Conservation (phyloP, 441 rosid genomes). For the Kokia cookei region DNA sequence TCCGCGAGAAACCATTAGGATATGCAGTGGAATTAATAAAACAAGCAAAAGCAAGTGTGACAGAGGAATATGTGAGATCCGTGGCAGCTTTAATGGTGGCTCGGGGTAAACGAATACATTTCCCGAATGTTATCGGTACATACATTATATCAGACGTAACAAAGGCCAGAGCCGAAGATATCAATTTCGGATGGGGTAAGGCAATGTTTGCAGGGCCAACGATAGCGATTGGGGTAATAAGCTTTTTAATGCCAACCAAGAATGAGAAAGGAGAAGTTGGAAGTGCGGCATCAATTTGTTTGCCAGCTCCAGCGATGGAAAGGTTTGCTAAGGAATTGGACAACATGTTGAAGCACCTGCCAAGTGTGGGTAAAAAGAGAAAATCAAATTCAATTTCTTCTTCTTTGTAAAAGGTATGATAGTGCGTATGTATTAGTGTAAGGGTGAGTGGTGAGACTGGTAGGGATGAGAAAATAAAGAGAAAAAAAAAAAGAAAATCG, state of each 20-base stretch:
- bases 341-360: neutral
- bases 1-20: conserved; percentile 4
- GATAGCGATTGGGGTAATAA: conserved; percentile 12
- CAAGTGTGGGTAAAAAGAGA: neutral
- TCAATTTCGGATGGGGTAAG: conserved; percentile 41
- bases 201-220: conserved; percentile 31
- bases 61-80: conserved; percentile 28
- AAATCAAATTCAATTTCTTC: neutral
- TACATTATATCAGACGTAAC: conserved; percentile 25
- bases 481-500: too few species aligned
- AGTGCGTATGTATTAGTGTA: neutral
- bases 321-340: conserved; percentile 30
- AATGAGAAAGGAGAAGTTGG: conserved; percentile 32
- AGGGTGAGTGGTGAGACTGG: too few species aligned
- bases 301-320: conserved; percentile 34
- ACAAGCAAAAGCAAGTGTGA: conserved; percentile 18
- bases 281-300: conserved; percentile 33
- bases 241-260: conserved; percentile 17
- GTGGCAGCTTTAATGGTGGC: conserved; percentile 29
- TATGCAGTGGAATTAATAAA: conserved; percentile 27
- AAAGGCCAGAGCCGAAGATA: conserved; percentile 14
- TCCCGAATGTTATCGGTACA: conserved; percentile 4
- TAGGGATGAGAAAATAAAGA: too few species aligned
- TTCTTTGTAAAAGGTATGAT: neutral
- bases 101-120: conserved; percentile 17